Base-by-base conservation (phyloP, 208 protist genomes). In the Trypanosoma caninum region DNA sequence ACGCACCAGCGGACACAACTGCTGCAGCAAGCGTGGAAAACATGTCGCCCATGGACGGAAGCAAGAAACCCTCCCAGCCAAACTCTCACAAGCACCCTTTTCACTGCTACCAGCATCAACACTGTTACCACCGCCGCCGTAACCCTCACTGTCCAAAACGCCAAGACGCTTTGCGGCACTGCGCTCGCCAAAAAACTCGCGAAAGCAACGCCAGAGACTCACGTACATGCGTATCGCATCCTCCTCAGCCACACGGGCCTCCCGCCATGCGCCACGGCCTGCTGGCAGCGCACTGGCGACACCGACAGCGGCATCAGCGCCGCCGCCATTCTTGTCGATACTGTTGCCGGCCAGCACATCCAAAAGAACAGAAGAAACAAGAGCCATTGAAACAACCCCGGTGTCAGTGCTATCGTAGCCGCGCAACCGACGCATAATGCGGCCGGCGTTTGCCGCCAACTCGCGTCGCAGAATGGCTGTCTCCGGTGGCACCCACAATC, bases 121-220 rank as follows among this genome's bases (percentile, higher is more conserved):
- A 11, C 35, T 56, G 16, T 28, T 56, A 22, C 28, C 22, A 2
- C 16, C 35, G 7, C n/a, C n/a, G n/a, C 30, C 23, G 16, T 27
- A 22, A 23, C 63, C 56, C 54, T 37, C 53, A 38, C 25, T 41
- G 9, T 30, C 25, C 13, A 38, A 30, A 53, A 74, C 76, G 13
- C 87, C 87, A 33, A 94, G 57, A 61, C 88, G 87, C 6, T 52
- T 61, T 73, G 70, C 84, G 38, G 84, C 82, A 58, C 87, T 80
- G 44, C 83, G 82, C 68, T 84, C 81, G 3, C 87, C 87, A 69
- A 91, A 94, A 6, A 73, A 74, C 37, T 88, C 78, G 23, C 74
- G 69, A 54, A 94, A 94, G 13, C 55, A 72, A 44, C 67, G 52
- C 41, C 85, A 69, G n/a, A 91, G 41, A 13, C 60, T 60, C 27